Conservation (phyloP, 352 stramenopile species). For the Pythium biforme region DNA sequence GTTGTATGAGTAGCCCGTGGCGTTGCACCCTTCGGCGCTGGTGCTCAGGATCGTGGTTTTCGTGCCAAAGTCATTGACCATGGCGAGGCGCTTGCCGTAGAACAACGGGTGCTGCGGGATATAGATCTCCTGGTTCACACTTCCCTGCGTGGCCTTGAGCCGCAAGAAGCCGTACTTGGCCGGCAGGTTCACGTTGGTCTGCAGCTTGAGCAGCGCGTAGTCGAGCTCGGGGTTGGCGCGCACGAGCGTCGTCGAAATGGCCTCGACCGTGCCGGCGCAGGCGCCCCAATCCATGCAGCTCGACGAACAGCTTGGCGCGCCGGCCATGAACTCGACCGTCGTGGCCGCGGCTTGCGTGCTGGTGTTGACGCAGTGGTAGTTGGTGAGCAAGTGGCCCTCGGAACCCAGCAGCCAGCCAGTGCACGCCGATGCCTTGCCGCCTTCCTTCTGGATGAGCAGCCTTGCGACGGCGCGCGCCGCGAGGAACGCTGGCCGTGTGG, state of each 20-base stretch:
- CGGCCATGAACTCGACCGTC: slow-evolving; percentile 66
- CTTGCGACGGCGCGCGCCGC: slow-evolving; percentile 47
- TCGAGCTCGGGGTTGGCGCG: slow-evolving; percentile 47
- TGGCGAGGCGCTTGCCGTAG: slow-evolving; percentile 48
- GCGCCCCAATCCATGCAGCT: slow-evolving; percentile 37
- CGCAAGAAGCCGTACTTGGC: slow-evolving; percentile 62
- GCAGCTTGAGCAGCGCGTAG: slow-evolving; percentile 59
- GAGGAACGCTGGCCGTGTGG: slow-evolving; percentile 35
- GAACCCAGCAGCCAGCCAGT: slow-evolving; percentile 65
- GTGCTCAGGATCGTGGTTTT: slow-evolving; percentile 38
- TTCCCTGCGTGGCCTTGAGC: slow-evolving; percentile 33
- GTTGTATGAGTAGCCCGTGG: slow-evolving; percentile 53
- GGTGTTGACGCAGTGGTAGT: slow-evolving; percentile 65
- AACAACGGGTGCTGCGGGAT: slow-evolving; percentile 54
- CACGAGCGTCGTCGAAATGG: slow-evolving; percentile 46
- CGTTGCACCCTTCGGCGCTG: slow-evolving; percentile 34
- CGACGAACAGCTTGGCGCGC: slow-evolving; percentile 36
- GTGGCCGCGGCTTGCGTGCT: slow-evolving; percentile 36
- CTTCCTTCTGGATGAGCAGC: slow-evolving; percentile 47
- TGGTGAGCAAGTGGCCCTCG: slow-evolving; percentile 63
- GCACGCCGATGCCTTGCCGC: slow-evolving; percentile 35
- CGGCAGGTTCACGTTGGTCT: slow-evolving; percentile 32
- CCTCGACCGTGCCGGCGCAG: slow-evolving; percentile 44
- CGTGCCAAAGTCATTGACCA: slow-evolving; percentile 48
- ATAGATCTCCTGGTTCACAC: slow-evolving; percentile 44